Evolutionary conservation across 2,329 filamentous ascomycete species (phyloP).

Genomic region (Alternaria arborescens): DNA sequence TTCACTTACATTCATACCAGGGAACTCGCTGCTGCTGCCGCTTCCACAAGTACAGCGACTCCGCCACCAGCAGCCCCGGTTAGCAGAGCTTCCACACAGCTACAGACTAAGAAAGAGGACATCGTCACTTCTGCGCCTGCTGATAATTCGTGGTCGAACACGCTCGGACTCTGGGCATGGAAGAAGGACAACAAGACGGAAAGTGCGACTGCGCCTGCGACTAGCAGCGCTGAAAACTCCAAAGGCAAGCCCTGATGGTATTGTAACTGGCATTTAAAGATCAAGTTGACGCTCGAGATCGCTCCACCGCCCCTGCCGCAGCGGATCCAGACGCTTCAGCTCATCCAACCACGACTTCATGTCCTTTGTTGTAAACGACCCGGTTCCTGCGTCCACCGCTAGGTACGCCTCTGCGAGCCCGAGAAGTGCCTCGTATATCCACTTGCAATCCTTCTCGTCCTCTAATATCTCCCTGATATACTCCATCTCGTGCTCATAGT

Average conservation of each 20-base stretch:
- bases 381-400: slow-evolving; percentile 55
- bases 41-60: slow-evolving; percentile 26
- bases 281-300: slow-evolving; percentile 67
- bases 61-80: slow-evolving; percentile 25
- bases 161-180: slow-evolving; percentile 47
- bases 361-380: slow-evolving; percentile 54
- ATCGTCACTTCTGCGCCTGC: slow-evolving; percentile 14
- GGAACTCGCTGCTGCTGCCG: slow-evolving; percentile 36
- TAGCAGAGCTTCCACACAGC: slow-evolving; percentile 20
- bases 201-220: slow-evolving; percentile 59
- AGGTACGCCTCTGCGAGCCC: slow-evolving; percentile 74
- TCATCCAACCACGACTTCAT: slow-evolving; percentile 66
- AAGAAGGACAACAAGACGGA: slow-evolving; percentile 47
- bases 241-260: slow-evolving; percentile 64
- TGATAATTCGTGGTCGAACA: slow-evolving; percentile 37
- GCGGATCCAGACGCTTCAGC: slow-evolving; percentile 74
- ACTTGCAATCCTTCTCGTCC: slow-evolving; percentile 78
- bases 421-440: slow-evolving; percentile 87
- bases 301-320: slow-evolving; percentile 77
- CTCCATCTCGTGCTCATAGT: slow-evolving; percentile 75
- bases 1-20: slow-evolving; percentile 28
- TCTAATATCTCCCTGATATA: slow-evolving; percentile 74
- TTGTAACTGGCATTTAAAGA: slow-evolving; percentile 37
- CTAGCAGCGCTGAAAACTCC: slow-evolving; percentile 64
- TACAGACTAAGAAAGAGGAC: slow-evolving; percentile 20